Base-by-base conservation (phyloP, 2,329 filamentous ascomycete genomes). In the Fusarium floridanum region DNA sequence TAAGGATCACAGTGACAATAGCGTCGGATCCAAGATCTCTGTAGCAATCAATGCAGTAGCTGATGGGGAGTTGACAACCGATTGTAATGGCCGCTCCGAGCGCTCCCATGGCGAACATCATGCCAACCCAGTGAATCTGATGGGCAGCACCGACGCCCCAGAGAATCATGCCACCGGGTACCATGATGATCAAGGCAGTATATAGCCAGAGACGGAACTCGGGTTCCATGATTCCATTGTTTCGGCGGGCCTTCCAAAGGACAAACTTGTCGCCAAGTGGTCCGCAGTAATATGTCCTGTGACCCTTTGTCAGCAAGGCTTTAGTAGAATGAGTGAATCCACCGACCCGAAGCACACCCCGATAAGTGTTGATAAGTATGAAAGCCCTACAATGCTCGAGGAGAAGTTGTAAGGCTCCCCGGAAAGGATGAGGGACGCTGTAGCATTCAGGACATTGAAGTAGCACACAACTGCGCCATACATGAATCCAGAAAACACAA, bases 181-280 rank as follows among this genome's bases (percentile, higher is more conserved):
- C 64, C 8, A 78, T 56, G 39, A 80, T 48, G 0, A 76, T 56
- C 20, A 79, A 76, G 22, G 78, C 67, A 32, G 77, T 48, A 64
- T 83, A 83, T 1, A 82, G 78, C 84, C 83, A 85, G 3, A 85
- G 76, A 0, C 83, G 79, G 32, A 83, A 81, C 64, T 85, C 84
- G 1, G 83, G 78, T 66, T 85, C 84, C 34, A 79, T 81, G n/a
- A 85, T 78, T 14, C 84, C 83, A 29, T 80, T 76, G 68, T 85
- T 85, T 50, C 79, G 80, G 9, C 83, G 81, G 0, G 83, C 82
- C 12, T 81, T 72, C 27, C 78, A 57, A 17, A 57, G 55, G 5
- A 83, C 77, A 56, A 83, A 80, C 56, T 79, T 78, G 68, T 84
- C 83, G 17, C 81, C 80, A 11, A 83, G 74, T 10, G 78, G 70